Base-by-base conservation (phyloP, 2,329 filamentous ascomycete species). In the Fusarium albosuccineum region DNA sequence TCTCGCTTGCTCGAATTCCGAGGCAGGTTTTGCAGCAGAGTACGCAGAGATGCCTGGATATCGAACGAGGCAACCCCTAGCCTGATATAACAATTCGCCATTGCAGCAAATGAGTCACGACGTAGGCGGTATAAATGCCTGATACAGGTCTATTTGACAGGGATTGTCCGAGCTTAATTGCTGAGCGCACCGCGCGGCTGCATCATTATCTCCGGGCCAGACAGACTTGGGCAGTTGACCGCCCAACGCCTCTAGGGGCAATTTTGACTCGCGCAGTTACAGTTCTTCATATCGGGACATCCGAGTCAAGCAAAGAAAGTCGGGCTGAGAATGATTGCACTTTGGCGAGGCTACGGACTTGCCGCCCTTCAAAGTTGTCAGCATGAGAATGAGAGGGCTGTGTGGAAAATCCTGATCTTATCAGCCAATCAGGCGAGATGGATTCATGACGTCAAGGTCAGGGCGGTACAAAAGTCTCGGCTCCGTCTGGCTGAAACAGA, bases 401-500 rank as follows among this genome's bases (percentile, higher is more conserved):
- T 49, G 64, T 71, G 60, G 68, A 71, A 66, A 64, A 57, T 50
- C 39, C 59, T 53, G 61, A 64, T 54, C 14, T 26, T 52, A 60
- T 39, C 49, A 44, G 33, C 71, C 71, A 73, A 73, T 73, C 64
- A 73, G 8, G 27, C 9, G 30, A 29, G 22, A 16, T 37, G 34
- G 51, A 67, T 66, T 68, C 55, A 73, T 73, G 71, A 73, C 71
- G 71, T 73, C 71, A 73, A 66, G 37, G 50, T 48, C 36, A 13
- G 10, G 37, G 52, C 30, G 40, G 8, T 14, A 36, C 45, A 44
- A 56, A 66, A 62, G 50, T 29, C 40, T 54, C 33, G 40, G 51
- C 40, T 45, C 17, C 45, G 30, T 36, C 34, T 54, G 30, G 17
- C 17, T 37, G 42, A 30, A 45, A 30, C 42, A 33, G 7, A 13